These are phyloP conservation scores for Cladobotryum protrusum DNA, from an alignment of 2,329 filamentous ascomycete genomes.

Conservation along the genomic window DNA sequence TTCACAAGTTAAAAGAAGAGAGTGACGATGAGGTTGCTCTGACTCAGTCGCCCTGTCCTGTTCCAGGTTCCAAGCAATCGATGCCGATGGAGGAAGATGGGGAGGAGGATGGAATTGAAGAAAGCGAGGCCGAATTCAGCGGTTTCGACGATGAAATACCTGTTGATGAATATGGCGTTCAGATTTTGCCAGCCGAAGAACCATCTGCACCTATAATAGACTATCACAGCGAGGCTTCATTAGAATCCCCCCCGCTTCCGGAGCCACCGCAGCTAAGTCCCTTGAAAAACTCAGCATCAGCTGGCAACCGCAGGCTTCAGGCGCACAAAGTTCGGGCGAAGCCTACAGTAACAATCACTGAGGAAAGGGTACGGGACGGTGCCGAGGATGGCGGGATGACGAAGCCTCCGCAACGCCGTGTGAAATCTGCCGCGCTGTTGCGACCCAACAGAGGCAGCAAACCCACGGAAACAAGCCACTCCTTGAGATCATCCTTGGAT, in stretches of 20 bases:
- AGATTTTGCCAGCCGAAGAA: slow-evolving; percentile 27
- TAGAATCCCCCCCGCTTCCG: slow-evolving; percentile 41
- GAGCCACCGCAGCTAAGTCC: slow-evolving; percentile 44
- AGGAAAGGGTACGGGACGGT: slow-evolving; percentile 43
- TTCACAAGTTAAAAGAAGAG: slow-evolving; percentile 45
- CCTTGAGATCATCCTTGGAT: slow-evolving; percentile 27
- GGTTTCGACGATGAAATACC: slow-evolving; percentile 40
- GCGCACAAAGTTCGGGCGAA: slow-evolving; percentile 22
- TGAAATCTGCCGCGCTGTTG: neutral
- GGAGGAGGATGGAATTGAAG: slow-evolving; percentile 20
- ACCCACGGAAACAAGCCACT: slow-evolving; percentile 16
- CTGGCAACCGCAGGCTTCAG: slow-evolving; percentile 40
- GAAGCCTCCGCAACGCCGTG: neutral
- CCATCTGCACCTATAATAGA: neutral
- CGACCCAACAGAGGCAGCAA: too few species aligned
- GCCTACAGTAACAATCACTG: slow-evolving; percentile 38
- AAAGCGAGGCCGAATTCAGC: slow-evolving; percentile 32
- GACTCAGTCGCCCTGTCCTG: slow-evolving; percentile 24
- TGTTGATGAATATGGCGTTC: slow-evolving; percentile 36
- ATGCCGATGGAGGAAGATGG: slow-evolving; percentile 14
- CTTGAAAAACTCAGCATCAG: slow-evolving; percentile 45
- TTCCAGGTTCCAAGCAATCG: neutral
- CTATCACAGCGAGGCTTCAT: slow-evolving; percentile 17
- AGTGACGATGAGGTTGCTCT: slow-evolving; percentile 27
- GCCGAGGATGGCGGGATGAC: slow-evolving; percentile 15